Evolutionary conservation across 2,329 filamentous ascomycete species (phyloP).

Genomic region (Xylaria sp.): DNA sequence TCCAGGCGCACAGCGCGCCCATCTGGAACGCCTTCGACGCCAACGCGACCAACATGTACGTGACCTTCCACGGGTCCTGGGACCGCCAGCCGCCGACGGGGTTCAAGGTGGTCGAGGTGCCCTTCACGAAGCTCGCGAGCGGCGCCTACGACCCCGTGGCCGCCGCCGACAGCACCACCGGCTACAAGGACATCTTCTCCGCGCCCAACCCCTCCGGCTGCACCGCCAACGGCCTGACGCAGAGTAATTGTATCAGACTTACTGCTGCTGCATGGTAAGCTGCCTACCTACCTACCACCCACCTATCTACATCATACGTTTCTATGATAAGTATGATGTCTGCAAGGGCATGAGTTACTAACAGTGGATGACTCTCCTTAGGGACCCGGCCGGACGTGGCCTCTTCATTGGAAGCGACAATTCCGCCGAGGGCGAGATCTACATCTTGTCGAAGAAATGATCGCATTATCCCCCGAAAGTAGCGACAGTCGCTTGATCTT

Average conservation of each 20-base stretch:
- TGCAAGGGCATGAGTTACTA: no score
- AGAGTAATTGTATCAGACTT: constrained; percentile 52
- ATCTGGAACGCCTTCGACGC: constrained; percentile 69
- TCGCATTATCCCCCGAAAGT: not conserved
- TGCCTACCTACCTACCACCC: not conserved
- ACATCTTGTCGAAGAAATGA: constrained; percentile 43
- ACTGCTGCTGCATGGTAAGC: constrained; percentile 48
- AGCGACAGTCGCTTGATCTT: no score
- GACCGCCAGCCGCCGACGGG: constrained; percentile 52
- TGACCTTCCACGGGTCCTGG: constrained; percentile 72
- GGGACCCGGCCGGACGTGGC: constrained; percentile 50
- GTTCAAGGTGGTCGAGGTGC: constrained; percentile 53
- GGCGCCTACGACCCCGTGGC: constrained; percentile 50
- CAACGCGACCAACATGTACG: constrained; percentile 61
- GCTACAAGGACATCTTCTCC: constrained; percentile 50
- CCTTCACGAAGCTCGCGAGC: constrained; percentile 45
- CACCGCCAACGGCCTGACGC: constrained; percentile 50
- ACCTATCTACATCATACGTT: not conserved
- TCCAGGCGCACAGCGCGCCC: constrained; percentile 69
- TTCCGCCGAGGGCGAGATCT: constrained; percentile 50
- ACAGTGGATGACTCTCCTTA: constrained; percentile 8
- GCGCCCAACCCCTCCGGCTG: constrained; percentile 48
- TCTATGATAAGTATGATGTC: no score
- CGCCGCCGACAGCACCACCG: constrained; percentile 43
- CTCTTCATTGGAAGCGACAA: constrained; percentile 53